Base-by-base conservation (phyloP, 768 basidiomycete species). In the Lentinus tigrinus region DNA sequence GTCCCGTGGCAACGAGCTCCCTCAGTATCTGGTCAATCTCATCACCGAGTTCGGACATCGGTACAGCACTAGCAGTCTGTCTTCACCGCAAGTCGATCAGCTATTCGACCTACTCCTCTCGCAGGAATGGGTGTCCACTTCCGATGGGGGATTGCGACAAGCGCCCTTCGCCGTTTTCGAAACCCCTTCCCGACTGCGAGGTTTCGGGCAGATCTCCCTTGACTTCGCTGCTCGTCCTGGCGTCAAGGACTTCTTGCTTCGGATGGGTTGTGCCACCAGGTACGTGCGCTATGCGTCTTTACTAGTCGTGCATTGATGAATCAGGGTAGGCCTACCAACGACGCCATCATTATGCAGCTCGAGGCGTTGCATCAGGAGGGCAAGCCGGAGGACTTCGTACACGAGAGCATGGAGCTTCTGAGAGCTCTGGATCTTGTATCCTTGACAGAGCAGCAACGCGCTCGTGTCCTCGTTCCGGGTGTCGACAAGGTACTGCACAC, bases 211-310 rank as follows among this genome's bases (percentile, higher is more conserved):
- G 21, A 63, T 70, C 11, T 63, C 66, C 14, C 54, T 56, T 19
- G 53, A 52, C 26, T 27, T 70, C n/a, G 47, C 58, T 7, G 57
- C 62, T 26, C 53, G 52, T 19, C 17, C 43, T 5, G 54, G 54
- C 13, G 53, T 65, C 8, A 50, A 55, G 21, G 31, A 51, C 10
- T 67, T 64, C 49, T 65, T 80, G 36, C 55, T 39, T 14, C 51
- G 57, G 3, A 72, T 79, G 70, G 79, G 78, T 19, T 80, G 79
- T 61, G 61, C 65, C 0, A 69, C 78, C 21, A 67, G 62, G 79
- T 79, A 58, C 23, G 68, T 47, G n/a, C 8, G 13, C 14, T 17
- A 4, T 14, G 14, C 9, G 19, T 37, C 23, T 21, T 19, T 37
- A 51, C 28, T 9, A 60, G 19, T n/a, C 19, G 44, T 26, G n/a